Evolutionary conservation across 163 green algal genomes (phyloP), one percentile per base, ranked within the genome.

Genomic region (Smithsoniella earleae): DNA sequence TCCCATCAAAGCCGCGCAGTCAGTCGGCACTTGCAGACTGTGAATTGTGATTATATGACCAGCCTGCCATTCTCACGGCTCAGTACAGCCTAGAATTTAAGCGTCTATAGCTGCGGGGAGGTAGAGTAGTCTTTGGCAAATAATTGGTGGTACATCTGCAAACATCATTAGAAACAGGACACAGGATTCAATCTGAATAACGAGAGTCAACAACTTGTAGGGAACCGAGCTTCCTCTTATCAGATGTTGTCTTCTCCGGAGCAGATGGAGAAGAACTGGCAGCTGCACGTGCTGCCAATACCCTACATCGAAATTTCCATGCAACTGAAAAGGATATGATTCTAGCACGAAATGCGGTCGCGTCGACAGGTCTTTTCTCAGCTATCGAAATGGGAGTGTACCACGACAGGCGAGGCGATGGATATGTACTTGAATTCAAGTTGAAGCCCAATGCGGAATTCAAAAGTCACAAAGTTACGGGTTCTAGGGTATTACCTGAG

Each of bases 381-480:
- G 58, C 58, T 4, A 69, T 69, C 58, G 31, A 30, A 4, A 69
- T 69, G 58, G 28, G 27, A 13, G 58, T 69, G 10, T 69, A 69
- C 58, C 58, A 31, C 8, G 58, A 69, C 58, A 69, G 58, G 27
- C 40, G 22, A n/a, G 58, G 58, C 3, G 58, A 69, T 69, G 58
- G 58, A 16, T 33, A 69, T 38, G 34, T 69, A 4, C 27, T 69
- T 30, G 58, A 69, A 13, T 69, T 43, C 27, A 69, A 34, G 16
- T 16, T 69, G 6, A 69, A 69, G 58, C 58, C 58, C 1, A 69
- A 69, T 44, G 58, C 58, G 43, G n/a, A 69, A 13, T 69, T 69
- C 27, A 69, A 69, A 69, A 31, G 58, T 30, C 58, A 69, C 25
- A 34, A 34, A 31, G 58, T 69, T 30, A 69, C 31, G 43, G 58